Evolutionary conservation across 23 red algal species (phyloP).

Genomic region (Gracilaria vermiculophylla): DNA sequence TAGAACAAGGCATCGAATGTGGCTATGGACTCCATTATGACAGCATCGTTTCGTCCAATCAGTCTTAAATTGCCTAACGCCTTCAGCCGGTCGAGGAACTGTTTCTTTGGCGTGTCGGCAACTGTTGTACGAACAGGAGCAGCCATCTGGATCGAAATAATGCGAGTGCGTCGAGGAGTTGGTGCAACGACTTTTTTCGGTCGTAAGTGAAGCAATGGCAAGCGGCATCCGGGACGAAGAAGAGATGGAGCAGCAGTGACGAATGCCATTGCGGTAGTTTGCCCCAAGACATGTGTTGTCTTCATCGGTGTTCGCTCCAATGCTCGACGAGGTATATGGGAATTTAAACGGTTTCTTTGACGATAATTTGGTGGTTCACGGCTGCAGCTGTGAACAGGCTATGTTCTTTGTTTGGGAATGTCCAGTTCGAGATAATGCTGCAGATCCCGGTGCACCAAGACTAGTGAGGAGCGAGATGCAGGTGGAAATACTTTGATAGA

Average conservation of each 20-base stretch:
- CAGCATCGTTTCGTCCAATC: conserved; percentile 71
- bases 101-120: conserved; percentile 66
- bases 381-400: no score
- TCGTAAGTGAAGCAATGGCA: neutral
- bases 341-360: no score
- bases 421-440: no score
- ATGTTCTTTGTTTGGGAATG: no score
- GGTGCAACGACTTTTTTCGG: neutral
- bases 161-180: neutral
- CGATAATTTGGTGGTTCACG: no score
- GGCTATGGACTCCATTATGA: conserved; percentile 81
- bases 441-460: no score
- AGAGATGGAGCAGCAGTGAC: neutral
- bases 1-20: conserved; percentile 91
- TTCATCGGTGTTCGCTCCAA: no score
- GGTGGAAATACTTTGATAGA: no score
- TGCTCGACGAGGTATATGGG: neutral
- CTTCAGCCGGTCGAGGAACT: conserved; percentile 64
- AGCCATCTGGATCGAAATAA: neutral
- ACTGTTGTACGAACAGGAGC: conserved; percentile 41
- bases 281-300: no score
- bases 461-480: no score
- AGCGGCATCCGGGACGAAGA: no score
- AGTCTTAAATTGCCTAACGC: conserved; percentile 57
- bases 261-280: conserved; percentile 3